Evolutionary conservation across 176 grass and related monocot genomes (phyloP), one percentile per base, ranked within the genome.

Genomic region (Oryza punctata): DNA sequence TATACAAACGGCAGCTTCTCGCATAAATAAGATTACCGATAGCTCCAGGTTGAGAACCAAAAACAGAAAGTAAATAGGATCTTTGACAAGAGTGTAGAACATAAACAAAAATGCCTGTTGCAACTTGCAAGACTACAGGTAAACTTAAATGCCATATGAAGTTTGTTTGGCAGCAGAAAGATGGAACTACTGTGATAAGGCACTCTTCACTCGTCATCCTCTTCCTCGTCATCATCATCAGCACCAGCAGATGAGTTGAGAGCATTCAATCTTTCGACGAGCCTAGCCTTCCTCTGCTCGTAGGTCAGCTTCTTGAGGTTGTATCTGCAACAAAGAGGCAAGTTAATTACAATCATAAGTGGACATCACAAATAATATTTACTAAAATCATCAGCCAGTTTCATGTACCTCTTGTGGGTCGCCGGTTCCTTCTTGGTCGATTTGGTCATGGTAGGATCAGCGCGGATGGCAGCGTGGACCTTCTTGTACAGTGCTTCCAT

Each of bases 251-350:
- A 76, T 3, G 79, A 33, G 71, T 97, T 97, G 64, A 97, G 86
- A n/a, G 83, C 85, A 3, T 94, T 94, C 54, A 97, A 82, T 65
- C 92, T 91, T 82, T 92, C 49, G 0, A 97, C 79, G 0, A 97
- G 89, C 2, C 81, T 97, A 21, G 92, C 94, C 85, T 90, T 97
- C 86, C 94, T 92, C 84, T 97, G 73, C 32, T 94, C 94, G 4
- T 94, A 97, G 5, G 94, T 92, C 27, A 97, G 92, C 80, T 94
- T 97, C 90, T 97, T 97, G 15, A 88, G 66, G 78, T 94, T 97
- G 73, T 70, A 97, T 78, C 94, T 97, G 64, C 27, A 70, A 24
- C n/a, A 1, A 0, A 69, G 18, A 41, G 18, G 59, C 23, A 45
- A 19, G 46, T 78, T 37, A 74, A 64, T 14, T n/a, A 47, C 63